Base-by-base conservation (phyloP, 2,329 filamentous ascomycete genomes). In the Penicillium sp. region DNA sequence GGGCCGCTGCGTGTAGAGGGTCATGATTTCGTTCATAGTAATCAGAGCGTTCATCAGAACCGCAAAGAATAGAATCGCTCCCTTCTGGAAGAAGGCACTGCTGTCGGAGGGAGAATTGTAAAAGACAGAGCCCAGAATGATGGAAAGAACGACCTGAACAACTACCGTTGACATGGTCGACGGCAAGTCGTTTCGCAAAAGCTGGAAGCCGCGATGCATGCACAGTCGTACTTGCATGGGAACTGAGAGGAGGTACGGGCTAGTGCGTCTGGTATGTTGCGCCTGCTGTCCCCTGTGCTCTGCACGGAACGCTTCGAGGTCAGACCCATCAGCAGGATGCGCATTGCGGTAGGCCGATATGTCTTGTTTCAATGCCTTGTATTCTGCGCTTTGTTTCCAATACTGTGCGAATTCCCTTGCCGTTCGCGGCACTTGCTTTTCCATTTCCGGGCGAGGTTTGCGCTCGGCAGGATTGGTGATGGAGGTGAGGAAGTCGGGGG, bases 1-100 rank as follows among this genome's bases (percentile, higher is more conserved):
- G 15, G 47, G 59, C 6, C 57, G 56, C 53, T 67, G 62, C 17
- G 55, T 61, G 48, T 65, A 59, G 9, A 68, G 48, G 15, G 56
- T 93, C 91, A 50, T 93, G 84, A 66, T 64, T 45, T 66, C 64
- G 7, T 63, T 60, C n/a, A 62, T 89, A 88, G 71, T 86, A 89
- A 64, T 88, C 83, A 70, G 93, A 93, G 91, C 91, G 75, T 93
- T 95, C 82, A 93, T 88, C 59, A 96, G 82, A 71, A 92, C 87
- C 65, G 91, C 90, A 72, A 95, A 93, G 84, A 95, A 96, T 54
- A 96, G 95, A 7, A 64, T 51, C 7, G 63, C 64, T 30, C 62
- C 60, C 30, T 61, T 61, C 26, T 61, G 57, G 41, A 61, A 66
- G 46, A 66, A 66, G 17, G 59, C 57, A 15, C n/a, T 56, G 11